Conservation (phyloP, 306 rosid species). For the Medicago truncatula region DNA sequence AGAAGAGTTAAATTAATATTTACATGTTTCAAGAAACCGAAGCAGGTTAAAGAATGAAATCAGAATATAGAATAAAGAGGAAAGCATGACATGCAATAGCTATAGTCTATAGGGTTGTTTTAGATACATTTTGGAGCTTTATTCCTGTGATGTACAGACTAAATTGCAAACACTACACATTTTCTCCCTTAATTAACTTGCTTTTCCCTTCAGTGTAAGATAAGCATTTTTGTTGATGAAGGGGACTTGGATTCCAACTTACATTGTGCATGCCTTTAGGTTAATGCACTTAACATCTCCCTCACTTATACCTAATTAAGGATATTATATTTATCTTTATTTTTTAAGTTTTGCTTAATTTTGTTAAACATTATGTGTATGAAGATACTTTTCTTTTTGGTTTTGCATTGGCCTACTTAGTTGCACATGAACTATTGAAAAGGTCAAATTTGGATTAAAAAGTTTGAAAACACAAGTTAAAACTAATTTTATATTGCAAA, state of each 20-base stretch:
- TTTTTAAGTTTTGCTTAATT: neutral
- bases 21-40: neutral
- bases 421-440: neutral
- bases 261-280: conserved; percentile 3
- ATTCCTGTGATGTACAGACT: neutral
- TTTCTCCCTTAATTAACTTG: neutral
- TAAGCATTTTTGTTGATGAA: conserved; percentile 45
- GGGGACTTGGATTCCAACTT: conserved; percentile 40
- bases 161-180: neutral
- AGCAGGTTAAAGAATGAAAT: neutral
- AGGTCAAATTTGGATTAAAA: neutral
- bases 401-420: neutral
- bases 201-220: conserved; percentile 35
- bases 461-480: neutral
- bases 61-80: conserved; percentile 31
- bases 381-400: neutral
- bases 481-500: neutral
- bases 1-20: neutral
- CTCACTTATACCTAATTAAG: neutral
- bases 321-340: neutral
- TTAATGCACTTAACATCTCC: neutral
- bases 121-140: neutral
- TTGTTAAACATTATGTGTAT: neutral
- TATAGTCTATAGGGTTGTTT: neutral
- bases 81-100: conserved; percentile 28